These are phyloP conservation scores for Pistacia vera DNA, from an alignment of 345 rosid species.

Conservation along the genomic window DNA sequence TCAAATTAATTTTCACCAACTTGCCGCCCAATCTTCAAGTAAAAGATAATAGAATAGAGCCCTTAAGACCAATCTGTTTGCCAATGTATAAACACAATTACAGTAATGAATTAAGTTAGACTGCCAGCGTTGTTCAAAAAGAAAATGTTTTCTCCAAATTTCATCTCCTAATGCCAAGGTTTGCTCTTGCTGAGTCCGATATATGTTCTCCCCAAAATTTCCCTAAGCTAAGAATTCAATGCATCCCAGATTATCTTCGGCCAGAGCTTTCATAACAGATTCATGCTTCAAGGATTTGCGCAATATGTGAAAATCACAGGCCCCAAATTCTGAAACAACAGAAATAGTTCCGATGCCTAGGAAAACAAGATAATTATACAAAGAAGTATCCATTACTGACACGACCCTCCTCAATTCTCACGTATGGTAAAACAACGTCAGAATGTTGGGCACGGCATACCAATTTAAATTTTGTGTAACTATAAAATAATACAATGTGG, in stretches of 20 bases:
- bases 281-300: not conserved
- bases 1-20: not conserved
- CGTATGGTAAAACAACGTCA: not conserved
- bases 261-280: too few relatives aligned
- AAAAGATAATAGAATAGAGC: not conserved
- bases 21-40: not conserved
- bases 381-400: not conserved
- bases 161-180: not conserved
- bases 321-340: not conserved
- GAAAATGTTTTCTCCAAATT: not conserved
- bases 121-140: not conserved
- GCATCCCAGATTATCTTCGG: not conserved
- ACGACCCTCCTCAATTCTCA: not conserved
- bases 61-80: not conserved
- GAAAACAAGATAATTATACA: not conserved
- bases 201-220: not conserved
- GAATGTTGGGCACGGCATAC: not conserved
- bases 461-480: not conserved
- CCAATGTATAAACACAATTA: not conserved
- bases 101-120: not conserved
- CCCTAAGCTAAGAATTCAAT: not conserved
- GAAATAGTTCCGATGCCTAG: not conserved
- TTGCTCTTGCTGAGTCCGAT: not conserved
- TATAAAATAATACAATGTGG: not conserved
- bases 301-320: not conserved